Evolutionary conservation across 2,329 filamentous ascomycete species (phyloP), one percentile per base, ranked within the genome.

Genomic region (Penicillium sp.): DNA sequence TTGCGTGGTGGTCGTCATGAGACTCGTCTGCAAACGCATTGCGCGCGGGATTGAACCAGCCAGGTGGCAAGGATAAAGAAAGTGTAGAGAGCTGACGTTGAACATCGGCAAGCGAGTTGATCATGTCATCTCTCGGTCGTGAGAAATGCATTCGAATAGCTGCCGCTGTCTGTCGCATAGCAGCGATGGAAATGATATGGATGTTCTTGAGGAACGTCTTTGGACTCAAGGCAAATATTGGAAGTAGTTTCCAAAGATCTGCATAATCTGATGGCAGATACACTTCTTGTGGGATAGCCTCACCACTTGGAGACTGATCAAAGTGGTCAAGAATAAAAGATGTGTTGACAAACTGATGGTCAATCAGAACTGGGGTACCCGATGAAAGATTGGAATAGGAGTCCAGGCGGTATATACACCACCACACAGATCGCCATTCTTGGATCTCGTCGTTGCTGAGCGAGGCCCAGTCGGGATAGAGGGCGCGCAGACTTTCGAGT

Each of bases 331-430:
- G 47, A 29, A 39, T 25, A 29, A 46, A 25, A 21, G 47, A 54
- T 33, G 58, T 58, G 9, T 54, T 50, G 2, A 60, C 55, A 13
- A 56, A 16, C 1, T 25, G 26, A 13, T 56, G 53, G 11, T 62
- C 60, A 48, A 62, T 57, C n/a, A 56, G 23, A 46, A 51, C 58
- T n/a, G 60, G 60, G 23, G 55, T 62, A 2, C 58, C 68, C 0
- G 67, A 64, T 7, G 70, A 59, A 2, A 73, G 68, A 53, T 75
- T 76, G 11, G 72, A 70, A 53, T 76, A 76, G 1, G 69, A 65
- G 52, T 76, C 74, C 2, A 76, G 63, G 26, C 69, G 67, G 57
- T 73, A 76, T 33, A 76, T 65, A 54, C 67, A 72, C 73, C 73
- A 75, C 70, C 72, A 76, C 39, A 74, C 50, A 27, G 61, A 61